Percentiles rank a stretch among this genome's conserved stretches.
These are phyloP conservation scores for Metschnikowia shivogae DNA, from an alignment of 805 yeast species.

Conservation along the genomic window DNA sequence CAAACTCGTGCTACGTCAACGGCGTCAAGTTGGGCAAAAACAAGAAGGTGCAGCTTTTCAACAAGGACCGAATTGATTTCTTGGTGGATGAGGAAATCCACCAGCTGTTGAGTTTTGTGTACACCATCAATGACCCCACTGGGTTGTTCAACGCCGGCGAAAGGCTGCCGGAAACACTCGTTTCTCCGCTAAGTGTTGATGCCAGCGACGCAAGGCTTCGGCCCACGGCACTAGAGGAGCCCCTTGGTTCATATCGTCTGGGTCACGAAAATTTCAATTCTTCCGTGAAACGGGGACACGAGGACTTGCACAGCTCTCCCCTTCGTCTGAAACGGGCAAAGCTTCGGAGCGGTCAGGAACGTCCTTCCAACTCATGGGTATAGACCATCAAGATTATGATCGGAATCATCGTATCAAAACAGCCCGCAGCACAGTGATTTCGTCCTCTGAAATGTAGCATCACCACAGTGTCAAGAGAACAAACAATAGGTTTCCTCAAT, in stretches of 20 bases:
- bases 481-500: no score
- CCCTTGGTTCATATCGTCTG: constrained; percentile 10
- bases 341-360: constrained; percentile 23
- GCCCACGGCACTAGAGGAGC: constrained; percentile 22
- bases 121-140: constrained; percentile 54
- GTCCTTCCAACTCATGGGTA: constrained; percentile 26
- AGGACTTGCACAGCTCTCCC: constrained; percentile 16
- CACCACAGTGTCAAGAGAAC: no score
- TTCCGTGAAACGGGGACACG: constrained; percentile 26
- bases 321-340: constrained; percentile 25
- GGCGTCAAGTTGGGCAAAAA: constrained; percentile 56
- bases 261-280: constrained; percentile 26
- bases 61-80: constrained; percentile 64
- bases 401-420: no score
- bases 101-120: constrained; percentile 51
- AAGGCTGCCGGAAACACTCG: constrained; percentile 16
- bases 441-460: no score
- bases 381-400: background rate
- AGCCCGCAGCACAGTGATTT: no score
- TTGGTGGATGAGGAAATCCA: constrained; percentile 56
- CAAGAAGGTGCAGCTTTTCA: constrained; percentile 53
- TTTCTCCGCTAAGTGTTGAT: constrained; percentile 26
- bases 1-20: constrained; percentile 76
- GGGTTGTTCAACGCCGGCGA: constrained; percentile 58
- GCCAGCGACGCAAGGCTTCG: constrained; percentile 25